Percentiles rank a stretch among this genome's conserved stretches.
Evolutionary conservation across 441 rosid species (phyloP).

Genomic region (Populus tomentosa): DNA sequence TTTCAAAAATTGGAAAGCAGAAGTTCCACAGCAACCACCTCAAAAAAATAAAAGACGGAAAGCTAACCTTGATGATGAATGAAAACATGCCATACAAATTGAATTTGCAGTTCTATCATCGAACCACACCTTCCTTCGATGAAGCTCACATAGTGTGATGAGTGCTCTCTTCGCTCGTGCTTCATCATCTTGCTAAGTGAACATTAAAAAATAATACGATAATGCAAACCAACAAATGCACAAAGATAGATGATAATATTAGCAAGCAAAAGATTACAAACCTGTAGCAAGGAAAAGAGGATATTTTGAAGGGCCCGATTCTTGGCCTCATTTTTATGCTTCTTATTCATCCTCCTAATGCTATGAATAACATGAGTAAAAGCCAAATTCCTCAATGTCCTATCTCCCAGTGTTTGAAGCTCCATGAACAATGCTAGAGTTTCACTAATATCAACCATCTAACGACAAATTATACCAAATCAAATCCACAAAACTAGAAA

Average conservation of each 20-base stretch:
- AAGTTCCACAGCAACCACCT: constrained; percentile 4
- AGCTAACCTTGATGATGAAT: constrained; percentile 49
- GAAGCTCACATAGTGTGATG: constrained; percentile 71
- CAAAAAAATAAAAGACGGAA: background rate
- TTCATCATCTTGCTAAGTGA: constrained; percentile 75
- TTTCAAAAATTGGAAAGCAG: constrained; percentile 12
- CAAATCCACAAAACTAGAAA: background rate
- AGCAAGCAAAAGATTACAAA: constrained; percentile 16
- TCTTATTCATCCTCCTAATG: constrained; percentile 70
- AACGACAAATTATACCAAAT: background rate
- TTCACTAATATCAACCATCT: constrained; percentile 66
- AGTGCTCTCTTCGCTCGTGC: constrained; percentile 73
- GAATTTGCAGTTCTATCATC: constrained; percentile 87
- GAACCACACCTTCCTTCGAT: constrained; percentile 79
- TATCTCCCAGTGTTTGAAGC: constrained; percentile 81
- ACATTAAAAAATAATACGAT: background rate
- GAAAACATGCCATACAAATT: background rate
- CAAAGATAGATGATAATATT: background rate
- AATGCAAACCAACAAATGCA: background rate
- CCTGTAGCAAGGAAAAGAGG: constrained; percentile 69
- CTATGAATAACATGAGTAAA: constrained; percentile 80
- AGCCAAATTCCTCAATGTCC: constrained; percentile 63
- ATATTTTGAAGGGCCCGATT: constrained; percentile 80
- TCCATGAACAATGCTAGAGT: constrained; percentile 74
- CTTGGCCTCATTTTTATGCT: constrained; percentile 63